Percentiles rank a stretch among this genome's conserved stretches.
phyloP scores from a whole-genome alignment of 768 basidiomycete genomes.

The Lentinula sp. region DNA sequence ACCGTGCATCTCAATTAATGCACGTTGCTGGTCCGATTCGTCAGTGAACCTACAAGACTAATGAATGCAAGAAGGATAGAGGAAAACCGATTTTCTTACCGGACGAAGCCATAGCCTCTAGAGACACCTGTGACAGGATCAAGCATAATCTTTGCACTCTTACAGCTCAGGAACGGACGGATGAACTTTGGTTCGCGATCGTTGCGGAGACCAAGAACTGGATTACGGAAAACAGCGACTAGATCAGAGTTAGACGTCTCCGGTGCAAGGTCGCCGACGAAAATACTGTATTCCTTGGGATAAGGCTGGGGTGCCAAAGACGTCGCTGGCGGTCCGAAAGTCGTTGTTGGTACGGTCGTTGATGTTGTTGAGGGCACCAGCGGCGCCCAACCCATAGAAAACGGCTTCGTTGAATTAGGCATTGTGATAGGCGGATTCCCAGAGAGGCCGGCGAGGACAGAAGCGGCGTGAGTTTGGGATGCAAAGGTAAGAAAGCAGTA shows the following conservation, averaged over 20 bases:
- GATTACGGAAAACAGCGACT: constrained; percentile 90
- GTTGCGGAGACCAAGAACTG: constrained; percentile 76
- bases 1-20: constrained; percentile 88
- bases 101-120: constrained; percentile 89
- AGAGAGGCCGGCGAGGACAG: constrained; percentile 60
- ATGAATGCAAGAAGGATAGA: not conserved
- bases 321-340: not conserved
- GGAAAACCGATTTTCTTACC: constrained; percentile 36
- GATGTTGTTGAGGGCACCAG: constrained; percentile 29
- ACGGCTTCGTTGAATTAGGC: constrained; percentile 83
- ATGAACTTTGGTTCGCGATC: constrained; percentile 88
- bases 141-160: constrained; percentile 94
- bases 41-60: constrained; percentile 64
- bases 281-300: constrained; percentile 87
- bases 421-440: constrained; percentile 51
- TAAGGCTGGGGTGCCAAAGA: constrained; percentile 38
- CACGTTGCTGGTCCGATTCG: constrained; percentile 84
- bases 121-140: constrained; percentile 87
- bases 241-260: constrained; percentile 94
- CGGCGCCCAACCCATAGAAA: constrained; percentile 76
- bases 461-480: constrained; percentile 58
- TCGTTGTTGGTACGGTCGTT: constrained; percentile 14
- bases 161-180: constrained; percentile 83
- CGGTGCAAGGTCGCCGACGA: constrained; percentile 89
- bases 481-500: constrained; percentile 89